A percentile compares a stretch with the other conserved stretches of the same genome.
Evolutionary conservation across 805 yeast species (phyloP).

Genomic region (Hanseniaspora jakobsenii): DNA sequence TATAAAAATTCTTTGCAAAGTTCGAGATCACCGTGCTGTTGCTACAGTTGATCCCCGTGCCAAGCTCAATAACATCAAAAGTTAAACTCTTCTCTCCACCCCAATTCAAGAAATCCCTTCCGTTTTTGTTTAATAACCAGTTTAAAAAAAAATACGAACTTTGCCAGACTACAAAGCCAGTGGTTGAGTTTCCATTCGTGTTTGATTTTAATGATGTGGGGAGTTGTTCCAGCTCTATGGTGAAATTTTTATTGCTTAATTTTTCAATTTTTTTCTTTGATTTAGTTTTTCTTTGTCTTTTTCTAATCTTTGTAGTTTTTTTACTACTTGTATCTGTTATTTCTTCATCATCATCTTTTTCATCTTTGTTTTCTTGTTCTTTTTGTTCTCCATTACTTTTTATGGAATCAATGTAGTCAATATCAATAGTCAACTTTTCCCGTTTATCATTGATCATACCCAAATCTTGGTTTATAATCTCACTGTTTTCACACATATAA

Average conservation of each 20-base stretch:
- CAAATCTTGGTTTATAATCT: constrained; percentile 25
- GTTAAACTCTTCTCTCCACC: neutral
- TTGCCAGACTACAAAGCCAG: constrained; percentile 30
- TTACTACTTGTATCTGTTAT: constrained; percentile 1
- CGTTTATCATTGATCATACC: constrained; percentile 23
- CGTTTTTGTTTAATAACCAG: constrained; percentile 26
- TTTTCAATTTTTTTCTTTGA: neutral
- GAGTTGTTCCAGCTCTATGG: constrained; percentile 24
- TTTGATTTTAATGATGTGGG: constrained; percentile 24
- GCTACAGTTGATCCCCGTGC: constrained; percentile 27
- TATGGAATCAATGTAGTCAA: constrained; percentile 22
- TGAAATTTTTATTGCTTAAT: constrained; percentile 21
- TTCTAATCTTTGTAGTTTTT: neutral
- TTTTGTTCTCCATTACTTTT: too few species aligned
- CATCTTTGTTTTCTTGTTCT: neutral
- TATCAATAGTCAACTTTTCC: constrained; percentile 18
- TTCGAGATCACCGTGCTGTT: constrained; percentile 24
- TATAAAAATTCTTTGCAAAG: constrained; percentile 21
- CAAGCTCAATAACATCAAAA: constrained; percentile 23
- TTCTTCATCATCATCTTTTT: neutral
- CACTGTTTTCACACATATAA: constrained; percentile 19
- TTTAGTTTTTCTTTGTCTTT: neutral
- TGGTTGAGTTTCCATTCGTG: constrained; percentile 28
- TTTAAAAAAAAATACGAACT: constrained; percentile 26
- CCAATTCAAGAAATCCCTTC: constrained; percentile 17